phyloP scores from a whole-genome alignment of 306 rosid species.

The Ormosia semicastrata region DNA sequence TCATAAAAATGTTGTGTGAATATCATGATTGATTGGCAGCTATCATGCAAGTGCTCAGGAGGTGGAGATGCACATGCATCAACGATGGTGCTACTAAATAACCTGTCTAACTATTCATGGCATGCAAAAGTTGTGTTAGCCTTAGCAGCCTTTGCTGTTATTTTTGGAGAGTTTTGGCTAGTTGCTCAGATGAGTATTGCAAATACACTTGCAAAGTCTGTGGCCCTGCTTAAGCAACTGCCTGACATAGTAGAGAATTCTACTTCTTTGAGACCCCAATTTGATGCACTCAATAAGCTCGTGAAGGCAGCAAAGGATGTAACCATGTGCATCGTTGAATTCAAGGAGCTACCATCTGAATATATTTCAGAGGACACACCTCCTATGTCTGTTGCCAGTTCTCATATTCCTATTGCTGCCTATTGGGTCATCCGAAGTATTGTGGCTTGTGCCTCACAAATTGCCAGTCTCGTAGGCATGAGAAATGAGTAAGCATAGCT shows the following conservation, averaged over 20 bases:
- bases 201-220: conserved; percentile 71
- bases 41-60: conserved; percentile 64
- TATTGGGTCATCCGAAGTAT: conserved; percentile 76
- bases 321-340: conserved; percentile 56
- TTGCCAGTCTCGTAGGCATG: conserved; percentile 55
- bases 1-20: no score
- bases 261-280: conserved; percentile 49
- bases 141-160: conserved; percentile 76
- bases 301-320: conserved; percentile 51
- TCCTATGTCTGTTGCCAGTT: conserved; percentile 55
- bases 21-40: conserved; percentile 36
- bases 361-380: conserved; percentile 71
- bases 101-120: conserved; percentile 70
- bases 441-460: conserved; percentile 69
- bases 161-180: conserved; percentile 83
- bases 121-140: conserved; percentile 83
- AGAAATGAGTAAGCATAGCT: conserved; percentile 62
- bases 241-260: conserved; percentile 59
- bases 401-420: conserved; percentile 77
- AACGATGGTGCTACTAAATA: conserved; percentile 59
- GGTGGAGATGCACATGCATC: conserved; percentile 73
- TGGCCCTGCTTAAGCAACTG: conserved; percentile 73
- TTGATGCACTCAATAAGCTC: conserved; percentile 63
- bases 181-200: conserved; percentile 54
- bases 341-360: conserved; percentile 58